Evolutionary conservation across 1,139 yeast species (phyloP), one percentile per base, ranked within the genome.

Genomic region (Entelexis paramagnoliae): DNA sequence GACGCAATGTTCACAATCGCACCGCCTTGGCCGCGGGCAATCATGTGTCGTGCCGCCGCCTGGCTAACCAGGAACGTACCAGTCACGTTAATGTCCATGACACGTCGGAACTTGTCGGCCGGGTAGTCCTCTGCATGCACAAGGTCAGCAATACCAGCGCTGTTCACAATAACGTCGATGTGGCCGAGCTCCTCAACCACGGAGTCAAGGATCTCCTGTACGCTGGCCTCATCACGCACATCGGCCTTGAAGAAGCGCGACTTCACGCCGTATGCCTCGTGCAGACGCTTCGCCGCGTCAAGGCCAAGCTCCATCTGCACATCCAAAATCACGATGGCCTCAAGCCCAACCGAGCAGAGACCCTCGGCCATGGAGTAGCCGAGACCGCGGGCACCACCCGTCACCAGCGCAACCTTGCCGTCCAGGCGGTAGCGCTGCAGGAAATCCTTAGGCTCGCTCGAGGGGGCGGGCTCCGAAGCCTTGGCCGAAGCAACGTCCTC

Each of bases 61-160:
- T 77, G 81, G 34, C 77, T 69, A 55, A 83, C 87, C 67, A 81
- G 76, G 63, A 84, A 79, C 2, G 93, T 81, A 40, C 94, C 94
- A 64, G 83, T 77, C 32, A 83, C 78, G 67, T 84, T 84, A 60
- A 84, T 89, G 66, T 80, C 80, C 72, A 83, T 72, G 50, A 84
- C 78, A 32, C 80, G 75, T 62, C 85, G 83, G 59, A 88, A 87
- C 68, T 82, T 83, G 57, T 72, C 71, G 28, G 88, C 77, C 10
- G 91, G 87, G 68, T 84, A 83, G 58, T 81, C 85, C 66, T 83
- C 89, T 48, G 93, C 91, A 47, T 86, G 83, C 67, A 76, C 81
- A 63, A 83, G 78, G 65, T 83, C 89, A 64, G 87, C 83, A 65
- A 83, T 83, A 46, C 93, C 88, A 39, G 93, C 89, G 48, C 83